A percentile compares a stretch with the other conserved stretches of the same genome.
Conservation (phyloP, 2,329 filamentous ascomycete species). For the Diaporthe humulicola region DNA sequence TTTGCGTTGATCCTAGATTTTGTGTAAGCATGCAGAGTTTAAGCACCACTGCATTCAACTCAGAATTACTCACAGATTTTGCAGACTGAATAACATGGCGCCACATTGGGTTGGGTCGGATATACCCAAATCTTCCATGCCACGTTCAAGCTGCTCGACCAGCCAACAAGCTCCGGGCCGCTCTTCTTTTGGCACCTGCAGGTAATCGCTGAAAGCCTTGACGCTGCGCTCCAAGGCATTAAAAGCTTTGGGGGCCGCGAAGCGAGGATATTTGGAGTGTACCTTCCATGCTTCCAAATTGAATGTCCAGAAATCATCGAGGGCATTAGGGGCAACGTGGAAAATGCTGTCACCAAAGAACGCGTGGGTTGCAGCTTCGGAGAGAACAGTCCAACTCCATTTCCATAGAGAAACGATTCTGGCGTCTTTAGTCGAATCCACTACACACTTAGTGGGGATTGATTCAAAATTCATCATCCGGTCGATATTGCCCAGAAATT, state of each 20-base stretch:
- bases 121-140: slow-evolving; percentile 19
- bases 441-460: background rate
- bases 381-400: slow-evolving; percentile 10
- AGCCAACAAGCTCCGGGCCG: slow-evolving; percentile 21
- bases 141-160: background rate
- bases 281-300: slow-evolving; percentile 29
- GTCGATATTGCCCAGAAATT: slow-evolving; percentile 12
- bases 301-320: slow-evolving; percentile 22
- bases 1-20: slow-evolving; percentile 8
- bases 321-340: background rate
- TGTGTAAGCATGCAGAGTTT: too few relatives aligned
- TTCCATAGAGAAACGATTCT: slow-evolving; percentile 12
- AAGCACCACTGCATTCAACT: too few relatives aligned
- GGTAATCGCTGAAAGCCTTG: background rate
- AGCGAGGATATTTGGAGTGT: slow-evolving; percentile 22
- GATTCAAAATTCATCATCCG: background rate
- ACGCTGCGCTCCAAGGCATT: background rate
- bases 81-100: slow-evolving; percentile 8
- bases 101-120: background rate
- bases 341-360: slow-evolving; percentile 22
- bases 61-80: slow-evolving; percentile 19
- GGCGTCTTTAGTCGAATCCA: background rate
- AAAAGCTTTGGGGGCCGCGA: slow-evolving; percentile 9
- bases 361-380: slow-evolving; percentile 8
- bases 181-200: slow-evolving; percentile 14